phyloP scores from a whole-genome alignment of 495 filamentous ascomycete species.

The Hypoxylon fragiforme region DNA sequence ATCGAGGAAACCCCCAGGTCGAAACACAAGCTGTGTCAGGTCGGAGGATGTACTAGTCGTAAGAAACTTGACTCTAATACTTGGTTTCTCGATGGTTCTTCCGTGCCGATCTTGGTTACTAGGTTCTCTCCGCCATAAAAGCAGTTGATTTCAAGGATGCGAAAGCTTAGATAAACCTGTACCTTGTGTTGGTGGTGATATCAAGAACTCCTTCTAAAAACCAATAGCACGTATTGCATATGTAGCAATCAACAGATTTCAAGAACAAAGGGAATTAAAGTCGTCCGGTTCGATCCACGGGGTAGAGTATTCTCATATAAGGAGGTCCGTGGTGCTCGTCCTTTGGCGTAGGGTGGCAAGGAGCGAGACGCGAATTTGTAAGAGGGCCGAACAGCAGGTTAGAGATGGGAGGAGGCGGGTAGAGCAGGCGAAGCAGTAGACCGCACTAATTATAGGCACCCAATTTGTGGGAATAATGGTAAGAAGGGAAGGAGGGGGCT shows the following conservation, averaged over 20 bases:
- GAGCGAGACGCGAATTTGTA: conserved; percentile 14
- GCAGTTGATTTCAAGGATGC: background rate
- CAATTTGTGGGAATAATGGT: too few relatives aligned
- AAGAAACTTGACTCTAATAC: background rate
- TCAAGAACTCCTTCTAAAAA: background rate
- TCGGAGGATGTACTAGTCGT: background rate
- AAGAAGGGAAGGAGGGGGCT: too few relatives aligned
- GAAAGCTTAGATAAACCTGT: background rate
- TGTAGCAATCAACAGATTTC: background rate
- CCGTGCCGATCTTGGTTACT: background rate
- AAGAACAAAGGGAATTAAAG: background rate
- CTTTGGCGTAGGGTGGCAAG: conserved; percentile 5
- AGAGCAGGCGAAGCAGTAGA: conserved; percentile 6
- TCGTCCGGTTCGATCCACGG: background rate
- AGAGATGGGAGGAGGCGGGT: conserved; percentile 6
- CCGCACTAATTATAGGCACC: conserved; percentile 7
- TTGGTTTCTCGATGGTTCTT: too few relatives aligned
- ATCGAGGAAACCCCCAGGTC: conserved; percentile 15
- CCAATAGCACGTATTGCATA: background rate
- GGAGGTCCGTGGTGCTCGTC: background rate
- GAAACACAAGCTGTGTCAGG: conserved; percentile 32
- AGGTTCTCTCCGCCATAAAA: background rate
- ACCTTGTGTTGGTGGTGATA: conserved; percentile 7
- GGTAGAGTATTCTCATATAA: conserved; percentile 11
- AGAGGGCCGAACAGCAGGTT: conserved; percentile 18